phyloP scores from a whole-genome alignment of 202 grass and related monocot species.

The Setaria viridis region DNA sequence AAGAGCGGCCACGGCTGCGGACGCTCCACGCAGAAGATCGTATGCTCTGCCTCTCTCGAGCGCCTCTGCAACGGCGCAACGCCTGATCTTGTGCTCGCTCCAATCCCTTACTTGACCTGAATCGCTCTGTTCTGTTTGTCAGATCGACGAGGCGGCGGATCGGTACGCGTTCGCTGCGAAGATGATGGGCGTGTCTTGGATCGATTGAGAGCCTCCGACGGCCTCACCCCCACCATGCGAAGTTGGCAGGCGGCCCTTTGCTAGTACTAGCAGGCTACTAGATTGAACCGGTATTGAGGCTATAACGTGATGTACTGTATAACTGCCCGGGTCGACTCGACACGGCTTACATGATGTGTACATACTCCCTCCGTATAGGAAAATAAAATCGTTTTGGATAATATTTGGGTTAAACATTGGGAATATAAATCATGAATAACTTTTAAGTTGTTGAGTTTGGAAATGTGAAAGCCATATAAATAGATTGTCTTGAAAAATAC shows the following conservation, averaged over 20 bases:
- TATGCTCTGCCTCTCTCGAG: not conserved
- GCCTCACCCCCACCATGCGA: no score
- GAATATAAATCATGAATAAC: no score
- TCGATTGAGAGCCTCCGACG: conserved; percentile 25
- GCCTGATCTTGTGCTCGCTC: not conserved
- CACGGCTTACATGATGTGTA: not conserved
- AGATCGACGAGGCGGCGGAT: conserved; percentile 85
- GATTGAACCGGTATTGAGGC: not conserved
- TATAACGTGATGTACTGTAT: no score
- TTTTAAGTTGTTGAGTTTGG: no score
- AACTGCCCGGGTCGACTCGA: no score
- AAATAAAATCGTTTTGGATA: no score
- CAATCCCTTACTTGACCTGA: not conserved
- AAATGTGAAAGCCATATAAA: no score
- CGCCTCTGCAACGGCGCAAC: no score
- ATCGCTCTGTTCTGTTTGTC: conserved; percentile 18
- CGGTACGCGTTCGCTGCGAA: conserved; percentile 89
- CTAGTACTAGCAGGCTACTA: not conserved
- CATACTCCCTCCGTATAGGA: no score
- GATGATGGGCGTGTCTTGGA: conserved; percentile 67
- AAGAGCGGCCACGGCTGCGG: conserved; percentile 89
- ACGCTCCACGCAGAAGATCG: conserved; percentile 85
- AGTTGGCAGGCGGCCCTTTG: not conserved
- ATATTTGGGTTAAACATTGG: no score
- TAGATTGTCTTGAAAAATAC: no score